Base-by-base conservation (phyloP, 2,329 filamentous ascomycete genomes). In the Malbranchea zuffiana region DNA sequence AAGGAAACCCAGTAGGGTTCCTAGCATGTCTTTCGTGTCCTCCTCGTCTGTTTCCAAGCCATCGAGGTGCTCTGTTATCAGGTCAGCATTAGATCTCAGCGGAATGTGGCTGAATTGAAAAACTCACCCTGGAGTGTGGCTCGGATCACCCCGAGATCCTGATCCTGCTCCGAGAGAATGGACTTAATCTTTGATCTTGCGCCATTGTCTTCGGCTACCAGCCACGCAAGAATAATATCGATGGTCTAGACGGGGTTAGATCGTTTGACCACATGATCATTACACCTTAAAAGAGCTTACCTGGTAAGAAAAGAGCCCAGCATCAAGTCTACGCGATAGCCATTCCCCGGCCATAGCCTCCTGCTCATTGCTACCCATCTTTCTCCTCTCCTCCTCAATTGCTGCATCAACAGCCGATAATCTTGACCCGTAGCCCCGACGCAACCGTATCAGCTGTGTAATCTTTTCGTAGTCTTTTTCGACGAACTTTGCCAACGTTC, bases 391-490 rank as follows among this genome's bases (percentile, higher is more conserved):
- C 11, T 64, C 62, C 11, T 64, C 65, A 39, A 87, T 79, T 34
- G 70, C 64, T 35, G 68, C 61, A 35, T 87, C 80, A 1, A 83
- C 76, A 0, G 68, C 63, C 0, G 61, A 64, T 1, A 92, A 60
- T 11, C 74, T 70, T 0, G 69, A 64, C 0, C 72, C 71, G 54
- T 86, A 93, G 8, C 82, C 80, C 32, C 74, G 65, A 26, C 87
- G 74, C 32, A 95, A 59, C 42, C 71, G 67, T 23, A 93, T 57
- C 3, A 96, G 66, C 53, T 78, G 83, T 4, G 55, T 63, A 24
- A 85, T 75, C 66, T 96, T 96, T 47, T 74, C 84, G 55, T 92
- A 94, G 46, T 94, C 78, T 54, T 85, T 93, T 58, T 98, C 90
- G 12, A 94, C 81, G 51, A 96, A 96, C 54, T 98, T 98, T 32